phyloP scores from a whole-genome alignment of 306 rosid genomes.

The Trifolium fragiferum region DNA sequence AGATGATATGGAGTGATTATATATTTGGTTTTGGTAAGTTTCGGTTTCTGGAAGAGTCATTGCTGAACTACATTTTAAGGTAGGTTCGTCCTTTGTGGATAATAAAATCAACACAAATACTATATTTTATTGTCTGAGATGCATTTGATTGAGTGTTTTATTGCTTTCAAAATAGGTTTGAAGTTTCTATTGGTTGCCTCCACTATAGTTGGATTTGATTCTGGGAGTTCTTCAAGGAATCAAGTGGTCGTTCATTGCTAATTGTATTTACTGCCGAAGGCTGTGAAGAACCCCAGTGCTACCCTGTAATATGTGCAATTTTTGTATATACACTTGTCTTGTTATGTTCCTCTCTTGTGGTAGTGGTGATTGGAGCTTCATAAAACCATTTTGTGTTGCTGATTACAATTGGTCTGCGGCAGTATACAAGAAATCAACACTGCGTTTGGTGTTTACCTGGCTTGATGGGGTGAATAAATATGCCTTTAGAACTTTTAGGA shows the following conservation, averaged over 20 bases:
- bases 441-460: conserved; percentile 64
- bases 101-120: conserved; percentile 48
- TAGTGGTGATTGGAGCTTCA: conserved; percentile 75
- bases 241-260: conserved; percentile 67
- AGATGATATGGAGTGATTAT: conserved; percentile 32
- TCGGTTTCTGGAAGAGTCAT: conserved; percentile 48
- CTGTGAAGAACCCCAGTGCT: conserved; percentile 65
- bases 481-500: conserved; percentile 61
- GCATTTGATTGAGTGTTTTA: conserved; percentile 80
- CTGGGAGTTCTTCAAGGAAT: conserved; percentile 70
- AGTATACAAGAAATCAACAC: conserved; percentile 74
- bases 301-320: conserved; percentile 63
- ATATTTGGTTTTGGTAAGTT: conserved; percentile 59
- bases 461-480: conserved; percentile 68
- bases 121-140: conserved; percentile 49
- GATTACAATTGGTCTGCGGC: conserved; percentile 75
- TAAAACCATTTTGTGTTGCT: conserved; percentile 72
- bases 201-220: conserved; percentile 81
- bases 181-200: conserved; percentile 62
- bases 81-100: conserved; percentile 70
- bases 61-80: conserved; percentile 61
- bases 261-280: conserved; percentile 63
- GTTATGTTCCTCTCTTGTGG: conserved; percentile 64
- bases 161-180: conserved; percentile 95
- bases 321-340: conserved; percentile 63